Percentiles rank a stretch among this genome's conserved stretches.
phyloP scores from a whole-genome alignment of 2,329 filamentous ascomycete species.

The Fusarium chaquense region DNA sequence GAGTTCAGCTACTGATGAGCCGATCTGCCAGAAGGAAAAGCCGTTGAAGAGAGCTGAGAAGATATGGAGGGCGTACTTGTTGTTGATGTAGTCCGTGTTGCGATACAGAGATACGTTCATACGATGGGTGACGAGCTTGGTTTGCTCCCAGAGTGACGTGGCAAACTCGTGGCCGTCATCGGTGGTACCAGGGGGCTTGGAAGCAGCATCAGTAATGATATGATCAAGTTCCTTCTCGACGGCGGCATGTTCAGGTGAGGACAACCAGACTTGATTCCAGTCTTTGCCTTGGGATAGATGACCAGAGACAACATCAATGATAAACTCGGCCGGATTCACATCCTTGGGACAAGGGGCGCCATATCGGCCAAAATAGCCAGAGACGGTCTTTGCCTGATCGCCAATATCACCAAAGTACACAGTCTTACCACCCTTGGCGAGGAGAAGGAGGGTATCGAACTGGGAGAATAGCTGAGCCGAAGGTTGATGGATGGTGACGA shows the following conservation, averaged over 20 bases:
- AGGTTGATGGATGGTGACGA: conserved; percentile 79
- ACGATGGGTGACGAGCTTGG: conserved; percentile 72
- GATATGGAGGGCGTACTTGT: conserved; percentile 70
- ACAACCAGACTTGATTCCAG: conserved; percentile 78
- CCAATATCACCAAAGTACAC: conserved; percentile 77
- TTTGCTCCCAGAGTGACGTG: conserved; percentile 72
- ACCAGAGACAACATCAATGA: conserved; percentile 72
- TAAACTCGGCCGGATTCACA: conserved; percentile 81
- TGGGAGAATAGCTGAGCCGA: conserved; percentile 74
- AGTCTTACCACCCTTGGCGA: conserved; percentile 73
- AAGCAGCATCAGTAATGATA: conserved; percentile 67
- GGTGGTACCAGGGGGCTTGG: conserved; percentile 55
- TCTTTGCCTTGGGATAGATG: conserved; percentile 61
- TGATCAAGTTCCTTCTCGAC: conserved; percentile 72
- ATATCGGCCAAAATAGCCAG: conserved; percentile 73
- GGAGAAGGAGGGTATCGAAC: conserved; percentile 74
- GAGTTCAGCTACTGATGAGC: conserved; percentile 61
- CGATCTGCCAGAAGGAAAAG: conserved; percentile 72
- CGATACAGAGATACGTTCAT: conserved; percentile 72
- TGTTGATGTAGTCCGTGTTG: conserved; percentile 75
- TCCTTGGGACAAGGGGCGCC: conserved; percentile 71
- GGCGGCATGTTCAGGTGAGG: conserved; percentile 69
- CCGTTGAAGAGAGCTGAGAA: conserved; percentile 69
- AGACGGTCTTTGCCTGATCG: conserved; percentile 64
- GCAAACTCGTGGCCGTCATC: conserved; percentile 77